phyloP scores from a whole-genome alignment of 1,284 basidiomycete species.

The Tylopilus sp. region DNA sequence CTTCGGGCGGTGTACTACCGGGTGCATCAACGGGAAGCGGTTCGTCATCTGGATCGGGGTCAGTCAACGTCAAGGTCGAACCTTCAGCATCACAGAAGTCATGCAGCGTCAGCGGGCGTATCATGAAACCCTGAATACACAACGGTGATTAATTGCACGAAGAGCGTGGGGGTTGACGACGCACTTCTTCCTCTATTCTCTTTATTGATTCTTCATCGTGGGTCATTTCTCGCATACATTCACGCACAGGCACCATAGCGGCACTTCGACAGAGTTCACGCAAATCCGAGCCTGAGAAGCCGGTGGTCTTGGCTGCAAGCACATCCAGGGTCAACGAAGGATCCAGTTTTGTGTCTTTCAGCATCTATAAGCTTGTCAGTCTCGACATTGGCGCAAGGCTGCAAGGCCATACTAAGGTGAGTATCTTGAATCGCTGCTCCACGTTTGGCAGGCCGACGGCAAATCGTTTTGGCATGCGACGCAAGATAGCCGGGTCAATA shows the following conservation, averaged over 20 bases:
- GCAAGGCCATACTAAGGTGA: conserved; percentile 74
- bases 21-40: conserved; percentile 28
- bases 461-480: conserved; percentile 99
- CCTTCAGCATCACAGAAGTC: conserved; percentile 80
- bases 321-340: conserved; percentile 71
- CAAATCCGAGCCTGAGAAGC: conserved; percentile 92
- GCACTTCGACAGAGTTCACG: conserved; percentile 96
- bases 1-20: neutral
- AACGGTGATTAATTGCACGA: neutral
- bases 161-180: conserved; percentile 17
- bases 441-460: conserved; percentile 86
- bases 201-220: conserved; percentile 63
- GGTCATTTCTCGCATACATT: conserved; percentile 79
- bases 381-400: neutral
- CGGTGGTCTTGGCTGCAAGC: conserved; percentile 82
- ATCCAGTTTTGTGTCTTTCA: conserved; percentile 80
- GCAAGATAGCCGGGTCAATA: conserved; percentile 95
- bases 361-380: conserved; percentile 69
- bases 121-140: conserved; percentile 70
- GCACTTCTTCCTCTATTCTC: conserved; percentile 67
- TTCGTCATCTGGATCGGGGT: conserved; percentile 44
- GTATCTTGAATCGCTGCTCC: conserved; percentile 89
- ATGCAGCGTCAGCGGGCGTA: conserved; percentile 74
- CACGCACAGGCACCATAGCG: conserved; percentile 92
- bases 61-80: conserved; percentile 42